A percentile compares a stretch with the other conserved stretches of the same genome.
Conservation (phyloP, 345 rosid species). For the Linum tenue region DNA sequence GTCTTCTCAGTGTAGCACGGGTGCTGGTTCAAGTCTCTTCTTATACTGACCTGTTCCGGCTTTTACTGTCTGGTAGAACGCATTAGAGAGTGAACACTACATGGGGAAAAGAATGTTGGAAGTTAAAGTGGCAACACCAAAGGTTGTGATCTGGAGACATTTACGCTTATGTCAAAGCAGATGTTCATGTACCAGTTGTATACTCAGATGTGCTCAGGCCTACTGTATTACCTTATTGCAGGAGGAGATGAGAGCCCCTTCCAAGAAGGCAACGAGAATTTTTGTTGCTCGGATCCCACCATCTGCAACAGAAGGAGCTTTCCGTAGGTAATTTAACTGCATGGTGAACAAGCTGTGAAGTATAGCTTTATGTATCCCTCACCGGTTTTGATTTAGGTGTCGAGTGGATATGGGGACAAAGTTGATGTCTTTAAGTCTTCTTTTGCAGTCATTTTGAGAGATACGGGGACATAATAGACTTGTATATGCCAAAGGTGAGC, state of each 20-base stretch:
- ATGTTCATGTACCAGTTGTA: not conserved
- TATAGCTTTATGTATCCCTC: not conserved
- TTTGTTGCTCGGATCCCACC: conserved; percentile 89
- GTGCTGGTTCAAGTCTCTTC: not conserved
- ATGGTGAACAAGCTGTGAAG: not conserved
- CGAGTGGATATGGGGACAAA: conserved; percentile 7
- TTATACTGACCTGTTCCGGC: not conserved
- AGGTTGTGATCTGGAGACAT: conserved; percentile 38
- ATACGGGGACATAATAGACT: conserved; percentile 23
- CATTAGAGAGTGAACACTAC: conserved; percentile 63
- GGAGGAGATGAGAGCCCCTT: conserved; percentile 97
- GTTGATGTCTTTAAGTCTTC: conserved; percentile 4
- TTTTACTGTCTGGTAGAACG: conserved; percentile 38
- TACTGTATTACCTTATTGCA: conserved; percentile 22
- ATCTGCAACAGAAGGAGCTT: conserved; percentile 69
- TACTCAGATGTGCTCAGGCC: not conserved
- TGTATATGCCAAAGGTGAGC: conserved; percentile 8
- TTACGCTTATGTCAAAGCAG: not conserved
- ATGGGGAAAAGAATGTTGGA: conserved; percentile 85
- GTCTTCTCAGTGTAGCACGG: not conserved
- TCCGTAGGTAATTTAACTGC: conserved; percentile 56
- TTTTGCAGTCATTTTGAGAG: conserved; percentile 83
- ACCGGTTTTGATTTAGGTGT: conserved; percentile 3
- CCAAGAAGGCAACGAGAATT: conserved; percentile 76
- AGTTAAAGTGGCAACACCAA: conserved; percentile 90